Percentiles rank a stretch among this genome's conserved stretches.
phyloP scores from a whole-genome alignment of 1,284 basidiomycete genomes.

The Cryptococcus sp. region DNA sequence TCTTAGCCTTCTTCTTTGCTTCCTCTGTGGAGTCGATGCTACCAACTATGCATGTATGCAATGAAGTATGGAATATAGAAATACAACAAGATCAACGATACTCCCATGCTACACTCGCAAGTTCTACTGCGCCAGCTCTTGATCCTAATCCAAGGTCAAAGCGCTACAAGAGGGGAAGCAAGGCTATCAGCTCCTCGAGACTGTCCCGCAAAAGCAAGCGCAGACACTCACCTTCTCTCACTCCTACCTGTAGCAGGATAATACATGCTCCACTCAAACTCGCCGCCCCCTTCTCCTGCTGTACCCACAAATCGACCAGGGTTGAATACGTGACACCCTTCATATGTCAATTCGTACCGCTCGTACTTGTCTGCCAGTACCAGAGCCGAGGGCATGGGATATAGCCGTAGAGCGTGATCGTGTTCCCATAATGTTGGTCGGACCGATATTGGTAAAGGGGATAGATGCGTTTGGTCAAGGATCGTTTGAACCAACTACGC shows the following conservation, averaged over 20 bases:
- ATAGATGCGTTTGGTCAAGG: slow-evolving; percentile 87
- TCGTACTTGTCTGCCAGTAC: slow-evolving; percentile 98
- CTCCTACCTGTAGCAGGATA: slow-evolving; percentile 61
- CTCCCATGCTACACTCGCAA: background rate
- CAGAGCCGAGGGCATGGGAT: slow-evolving; percentile 91
- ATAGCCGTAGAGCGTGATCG: slow-evolving; percentile 88
- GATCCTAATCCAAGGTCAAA: slow-evolving; percentile 31
- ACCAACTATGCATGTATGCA: slow-evolving; percentile 1
- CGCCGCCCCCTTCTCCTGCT: slow-evolving; percentile 39
- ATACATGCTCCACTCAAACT: slow-evolving; percentile 84
- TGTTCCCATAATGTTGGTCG: slow-evolving; percentile 88
- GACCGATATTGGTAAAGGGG: slow-evolving; percentile 77
- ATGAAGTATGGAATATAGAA: background rate
- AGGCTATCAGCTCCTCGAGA: slow-evolving; percentile 2
- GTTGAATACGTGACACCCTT: slow-evolving; percentile 98
- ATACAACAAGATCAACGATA: background rate
- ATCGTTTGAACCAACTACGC: slow-evolving; percentile 86
- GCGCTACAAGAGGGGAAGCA: slow-evolving; percentile 18
- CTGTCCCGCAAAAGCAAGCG: background rate
- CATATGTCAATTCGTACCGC: slow-evolving; percentile 93
- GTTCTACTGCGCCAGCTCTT: background rate
- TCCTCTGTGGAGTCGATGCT: background rate
- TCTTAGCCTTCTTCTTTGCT: background rate
- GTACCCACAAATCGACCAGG: slow-evolving; percentile 78
- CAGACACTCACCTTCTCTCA: slow-evolving; percentile 43